These are phyloP conservation scores for Aureobasidium sp. DNA, from an alignment of 2,329 filamentous ascomycete genomes.

Conservation along the genomic window DNA sequence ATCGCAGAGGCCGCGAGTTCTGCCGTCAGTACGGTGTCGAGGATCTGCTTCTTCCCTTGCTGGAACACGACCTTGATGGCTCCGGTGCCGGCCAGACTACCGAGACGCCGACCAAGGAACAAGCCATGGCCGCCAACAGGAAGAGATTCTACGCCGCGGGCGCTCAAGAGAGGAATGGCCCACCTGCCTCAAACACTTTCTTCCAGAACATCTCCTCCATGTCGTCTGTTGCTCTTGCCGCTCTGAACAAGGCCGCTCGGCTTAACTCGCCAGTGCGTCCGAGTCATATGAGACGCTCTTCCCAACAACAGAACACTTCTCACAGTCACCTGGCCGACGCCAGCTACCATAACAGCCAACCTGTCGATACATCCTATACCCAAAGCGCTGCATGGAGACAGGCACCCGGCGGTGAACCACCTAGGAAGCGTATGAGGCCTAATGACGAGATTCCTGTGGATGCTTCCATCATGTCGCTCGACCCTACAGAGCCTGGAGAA, in stretches of 20 bases:
- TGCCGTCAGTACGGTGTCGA: constrained; percentile 73
- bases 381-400: constrained; percentile 31
- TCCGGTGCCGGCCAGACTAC: constrained; percentile 65
- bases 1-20: constrained; percentile 83
- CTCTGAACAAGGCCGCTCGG: constrained; percentile 84
- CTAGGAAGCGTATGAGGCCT: constrained; percentile 64
- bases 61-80: constrained; percentile 73
- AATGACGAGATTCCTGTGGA: constrained; percentile 36
- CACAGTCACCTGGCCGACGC: constrained; percentile 43
- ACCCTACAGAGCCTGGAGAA: constrained; percentile 72
- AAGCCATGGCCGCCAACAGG: constrained; percentile 86
- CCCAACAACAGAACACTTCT: constrained; percentile 55
- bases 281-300: constrained; percentile 63
- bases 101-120: constrained; percentile 96
- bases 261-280: constrained; percentile 74
- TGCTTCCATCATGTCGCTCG: constrained; percentile 51
- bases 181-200: constrained; percentile 66
- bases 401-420: constrained; percentile 46
- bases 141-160: constrained; percentile 83
- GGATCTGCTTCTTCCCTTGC: constrained; percentile 62
- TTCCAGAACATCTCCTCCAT: constrained; percentile 96
- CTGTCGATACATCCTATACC: constrained; percentile 51
- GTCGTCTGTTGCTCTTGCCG: constrained; percentile 85
- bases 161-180: constrained; percentile 52
- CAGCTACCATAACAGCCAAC: constrained; percentile 47